phyloP scores from a whole-genome alignment of 495 filamentous ascomycete species.

The Hyaloscypha bicolor region DNA sequence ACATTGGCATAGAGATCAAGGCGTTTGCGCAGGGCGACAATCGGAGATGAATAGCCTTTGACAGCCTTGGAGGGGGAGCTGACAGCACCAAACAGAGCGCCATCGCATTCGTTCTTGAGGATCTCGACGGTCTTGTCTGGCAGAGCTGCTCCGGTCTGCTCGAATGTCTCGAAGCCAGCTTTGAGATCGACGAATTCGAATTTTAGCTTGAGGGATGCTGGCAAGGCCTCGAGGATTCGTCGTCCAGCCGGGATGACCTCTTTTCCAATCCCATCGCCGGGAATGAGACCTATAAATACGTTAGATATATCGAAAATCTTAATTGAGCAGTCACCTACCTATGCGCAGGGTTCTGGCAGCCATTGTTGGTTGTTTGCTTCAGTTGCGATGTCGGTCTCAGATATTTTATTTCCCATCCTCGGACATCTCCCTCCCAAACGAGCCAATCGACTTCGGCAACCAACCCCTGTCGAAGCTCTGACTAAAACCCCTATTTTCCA shows the following conservation, averaged over 20 bases:
- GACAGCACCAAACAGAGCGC: constrained; percentile 95
- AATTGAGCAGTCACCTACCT: constrained; percentile 44
- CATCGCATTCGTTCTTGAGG: constrained; percentile 87
- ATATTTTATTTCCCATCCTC: constrained; percentile 13
- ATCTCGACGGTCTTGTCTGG: constrained; percentile 87
- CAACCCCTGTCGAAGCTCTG: not conserved
- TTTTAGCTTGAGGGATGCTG: constrained; percentile 77
- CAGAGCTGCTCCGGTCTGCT: constrained; percentile 81
- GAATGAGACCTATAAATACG: constrained; percentile 74
- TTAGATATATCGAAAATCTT: constrained; percentile 3
- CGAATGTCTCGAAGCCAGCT: constrained; percentile 91
- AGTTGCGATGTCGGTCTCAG: constrained; percentile 25
- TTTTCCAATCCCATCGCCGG: constrained; percentile 96
- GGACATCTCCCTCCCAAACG: not conserved
- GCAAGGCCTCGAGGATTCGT: constrained; percentile 85
- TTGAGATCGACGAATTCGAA: constrained; percentile 93
- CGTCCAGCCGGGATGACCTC: constrained; percentile 98
- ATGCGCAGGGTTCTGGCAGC: constrained; percentile 61
- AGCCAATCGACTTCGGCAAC: not conserved
- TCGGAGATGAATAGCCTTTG: constrained; percentile 93
- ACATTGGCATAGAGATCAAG: constrained; percentile 97
- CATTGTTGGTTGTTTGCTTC: constrained; percentile 38
- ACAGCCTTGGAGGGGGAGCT: constrained; percentile 88
- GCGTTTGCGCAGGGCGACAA: constrained; percentile 94
- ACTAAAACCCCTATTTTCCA: constrained; percentile 9